Evolutionary conservation across 1,139 yeast species (phyloP), one percentile per base, ranked within the genome.

Genomic region (Ashbya aceris): DNA sequence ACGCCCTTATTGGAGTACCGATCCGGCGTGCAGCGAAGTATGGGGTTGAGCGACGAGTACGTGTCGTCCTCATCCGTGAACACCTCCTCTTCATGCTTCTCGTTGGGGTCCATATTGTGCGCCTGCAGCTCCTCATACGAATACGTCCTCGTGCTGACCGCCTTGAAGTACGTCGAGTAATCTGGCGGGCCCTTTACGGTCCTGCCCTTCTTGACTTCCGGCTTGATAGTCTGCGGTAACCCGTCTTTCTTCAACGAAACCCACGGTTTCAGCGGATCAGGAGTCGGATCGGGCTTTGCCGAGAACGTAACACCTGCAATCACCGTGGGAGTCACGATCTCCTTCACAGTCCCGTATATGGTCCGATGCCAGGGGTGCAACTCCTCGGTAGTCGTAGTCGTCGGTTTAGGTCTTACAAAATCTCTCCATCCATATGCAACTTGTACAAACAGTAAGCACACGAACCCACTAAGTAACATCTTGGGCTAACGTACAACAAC

Each of bases 11-110:
- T 73, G 55, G 69, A 70, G 58, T 83, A 86, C 38, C 72, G 62
- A 41, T 81, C 82, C 1, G 96, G 96, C 2, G 89, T 83, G 64
- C 96, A 86, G 62, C 96, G 72, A 54, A 84, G 74, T 43, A 86
- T 62, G 0, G 96, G 96, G 54, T 79, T 83, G 56, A 86, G 69
- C 17, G 71, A 65, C 35, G 76, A 79, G 54, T 83, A 81, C 1
- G 83, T 74, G 12, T 72, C 69, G 60, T 83, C 93, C 58, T 84
- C 94, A 3, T 76, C 79, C 14, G 73, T 57, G 54, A 62, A 70
- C 36, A 64, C 55, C 35, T 74, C 77, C 49, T 83, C 85, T 43
- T 68, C 72, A 53, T 71, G 73, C 0, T 64, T 56, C 32, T 77
- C 81, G 49, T 68, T 79, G 1, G 74, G 76, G 11, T 68, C 76